phyloP scores from a whole-genome alignment of 2,329 filamentous ascomycete species.

The Venturia carpophila region DNA sequence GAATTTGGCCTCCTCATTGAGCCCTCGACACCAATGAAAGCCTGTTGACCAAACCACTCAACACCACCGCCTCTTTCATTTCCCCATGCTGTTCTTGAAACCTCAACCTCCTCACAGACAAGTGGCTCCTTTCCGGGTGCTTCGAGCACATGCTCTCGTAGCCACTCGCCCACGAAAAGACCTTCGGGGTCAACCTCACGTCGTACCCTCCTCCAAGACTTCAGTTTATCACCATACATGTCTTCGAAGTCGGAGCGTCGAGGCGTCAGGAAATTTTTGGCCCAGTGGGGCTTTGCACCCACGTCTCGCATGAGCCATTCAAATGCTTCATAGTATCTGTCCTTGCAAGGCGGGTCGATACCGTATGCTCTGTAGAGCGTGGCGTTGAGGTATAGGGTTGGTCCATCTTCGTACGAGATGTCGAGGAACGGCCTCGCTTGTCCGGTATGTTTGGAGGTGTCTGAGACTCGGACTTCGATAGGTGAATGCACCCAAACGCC shows the following conservation, averaged over 20 bases:
- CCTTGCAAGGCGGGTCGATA: slow-evolving; percentile 65
- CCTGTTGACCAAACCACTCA: slow-evolving; percentile 35
- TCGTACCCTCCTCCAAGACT: slow-evolving; percentile 60
- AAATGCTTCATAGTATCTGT: slow-evolving; percentile 79
- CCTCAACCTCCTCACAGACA: slow-evolving; percentile 36
- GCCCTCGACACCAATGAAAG: slow-evolving; percentile 26
- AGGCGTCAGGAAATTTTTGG: slow-evolving; percentile 72
- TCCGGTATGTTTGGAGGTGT: slow-evolving; percentile 47
- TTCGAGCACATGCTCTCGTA: slow-evolving; percentile 59
- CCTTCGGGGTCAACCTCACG: slow-evolving; percentile 68
- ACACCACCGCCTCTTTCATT: slow-evolving; percentile 26
- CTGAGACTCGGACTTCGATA: slow-evolving; percentile 79
- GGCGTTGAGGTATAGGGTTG: slow-evolving; percentile 82
- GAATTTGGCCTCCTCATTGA: slow-evolving; percentile 27
- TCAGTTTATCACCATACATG: slow-evolving; percentile 62
- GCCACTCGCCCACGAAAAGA: slow-evolving; percentile 88
- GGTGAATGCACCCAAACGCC: slow-evolving; percentile 82
- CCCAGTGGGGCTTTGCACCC: slow-evolving; percentile 79
- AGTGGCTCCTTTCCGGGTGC: slow-evolving; percentile 27
- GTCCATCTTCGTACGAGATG: slow-evolving; percentile 57
- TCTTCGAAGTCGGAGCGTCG: slow-evolving; percentile 52
- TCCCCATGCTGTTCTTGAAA: slow-evolving; percentile 25
- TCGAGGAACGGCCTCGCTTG: slow-evolving; percentile 56
- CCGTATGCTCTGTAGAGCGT: slow-evolving; percentile 80
- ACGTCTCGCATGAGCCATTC: slow-evolving; percentile 85